phyloP scores from a whole-genome alignment of 345 rosid genomes.

The Rhodamnia rubescens region DNA sequence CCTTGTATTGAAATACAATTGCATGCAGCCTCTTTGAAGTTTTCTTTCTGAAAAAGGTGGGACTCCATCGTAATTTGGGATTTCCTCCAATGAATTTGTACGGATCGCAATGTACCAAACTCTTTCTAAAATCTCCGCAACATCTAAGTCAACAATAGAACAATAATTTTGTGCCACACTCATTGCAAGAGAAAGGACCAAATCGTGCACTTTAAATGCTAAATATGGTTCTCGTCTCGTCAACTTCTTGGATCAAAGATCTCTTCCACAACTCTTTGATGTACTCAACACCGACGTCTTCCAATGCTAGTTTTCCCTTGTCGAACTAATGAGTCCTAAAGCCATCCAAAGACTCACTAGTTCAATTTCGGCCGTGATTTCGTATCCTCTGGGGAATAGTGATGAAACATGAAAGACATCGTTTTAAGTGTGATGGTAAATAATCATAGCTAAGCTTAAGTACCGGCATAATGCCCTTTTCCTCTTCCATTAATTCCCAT shows the following conservation, averaged over 20 bases:
- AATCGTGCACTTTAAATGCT: neutral
- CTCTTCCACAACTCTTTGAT: neutral
- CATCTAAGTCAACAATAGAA: neutral
- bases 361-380: too few relatives aligned
- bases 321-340: neutral
- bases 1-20: neutral
- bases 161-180: neutral
- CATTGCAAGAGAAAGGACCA: neutral
- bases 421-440: neutral
- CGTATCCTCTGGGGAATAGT: neutral
- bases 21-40: neutral
- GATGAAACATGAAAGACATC: neutral
- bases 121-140: too few relatives aligned
- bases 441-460: neutral
- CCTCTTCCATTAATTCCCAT: neutral
- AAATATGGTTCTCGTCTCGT: accelerated
- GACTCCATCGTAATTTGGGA: neutral
- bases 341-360: neutral
- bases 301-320: neutral
- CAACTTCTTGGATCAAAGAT: neutral
- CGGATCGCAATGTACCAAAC: neutral
- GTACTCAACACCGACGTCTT: neutral
- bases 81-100: neutral
- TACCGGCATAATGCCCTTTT: neutral
- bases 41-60: neutral